Base-by-base conservation (phyloP, 2,329 filamentous ascomycete genomes). In the Paracorniculantispora psalliotae region DNA sequence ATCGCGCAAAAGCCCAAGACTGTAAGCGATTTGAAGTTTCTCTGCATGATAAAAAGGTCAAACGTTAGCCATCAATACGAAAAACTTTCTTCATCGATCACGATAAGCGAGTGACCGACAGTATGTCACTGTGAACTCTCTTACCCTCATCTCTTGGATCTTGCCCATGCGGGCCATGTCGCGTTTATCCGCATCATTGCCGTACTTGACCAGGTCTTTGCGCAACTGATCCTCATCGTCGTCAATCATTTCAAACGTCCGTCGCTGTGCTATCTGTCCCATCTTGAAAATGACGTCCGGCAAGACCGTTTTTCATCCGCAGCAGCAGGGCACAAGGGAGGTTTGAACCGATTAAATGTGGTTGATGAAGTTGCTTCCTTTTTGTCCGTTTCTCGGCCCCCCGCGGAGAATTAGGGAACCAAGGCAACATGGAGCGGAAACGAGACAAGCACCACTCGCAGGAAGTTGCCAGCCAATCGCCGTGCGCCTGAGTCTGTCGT, bases 31-130 rank as follows among this genome's bases (percentile, higher is more conserved):
- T 79, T 77, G 19, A 84, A 83, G 47, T 90, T 89, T 23, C 71
- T 92, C 62, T 80, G 88, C 65, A 91, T n/a, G n/a, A n/a, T n/a
- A 88, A 88, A 90, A 93, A 75, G 89, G 92, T 61, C 90, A n/a
- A 33, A 12, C 86, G 63, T 77, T 81, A 6, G 85, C 87, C n/a
- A n/a, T n/a, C 65, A 91, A 92, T 69, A 7, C 12, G 12, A 81
- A 79, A 47, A n/a, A n/a, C n/a, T n/a, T n/a, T n/a, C n/a, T 90
- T 90, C 35, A 93, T 90, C 71, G 80, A 87, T 67, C 92, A 92
- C 78, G 94, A 87, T 71, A 87, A 87, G 71, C 77, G 75, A 60
- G 80, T 85, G 59, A 81, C 83, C 25, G 86, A 85, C 62, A 83
- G 81, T 46, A 81, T 80, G 30, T 33, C 30, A 7, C 30, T 33